Evolutionary conservation across 208 protist species (phyloP), one percentile per base, ranked within the genome.

Genomic region (Trypanosoma melophagium): DNA sequence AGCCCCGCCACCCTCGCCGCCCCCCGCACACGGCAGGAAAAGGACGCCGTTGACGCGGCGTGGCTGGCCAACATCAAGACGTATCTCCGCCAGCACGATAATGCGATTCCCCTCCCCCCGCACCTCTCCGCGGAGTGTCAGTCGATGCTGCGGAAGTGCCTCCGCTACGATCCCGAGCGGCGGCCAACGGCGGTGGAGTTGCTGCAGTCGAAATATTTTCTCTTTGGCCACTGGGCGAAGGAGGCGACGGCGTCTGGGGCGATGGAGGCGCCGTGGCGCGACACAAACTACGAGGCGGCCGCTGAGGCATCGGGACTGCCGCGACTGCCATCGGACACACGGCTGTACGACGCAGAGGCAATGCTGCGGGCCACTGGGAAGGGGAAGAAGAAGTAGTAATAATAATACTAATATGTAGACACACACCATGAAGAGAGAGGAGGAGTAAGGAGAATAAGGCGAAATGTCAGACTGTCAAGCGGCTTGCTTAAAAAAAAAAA

Each of bases 181-280:
- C 84, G 87, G 1, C 87, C 87, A 7, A 87, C 84, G 1, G 87
- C 78, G 38, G 79, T 77, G 64, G 82, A 90, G 65, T 76, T 93
- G 40, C 73, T 93, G 49, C 73, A 71, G 42, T 71, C 65, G 35
- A 80, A 73, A 54, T 93, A 93, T 69, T 93, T 93, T 64, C 57
- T 90, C 57, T 64, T 93, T 35, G 84, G 83, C 13, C 71, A 87
- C 38, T 93, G 87, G 85, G 86, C 87, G 28, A 67, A 40, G 44
- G 35, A 55, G 41, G 60, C 73, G 62, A 69, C 69, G 64, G 51
- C 53, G 38, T 22, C 25, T 56, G 50, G 68, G 28, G 35, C 28
- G 9, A 74, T 72, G 54, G 86, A 92, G 72, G 57, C 59, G 59
- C 86, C 82, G 22, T 92, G 86, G 86, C 40, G 60, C 9, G 44